Evolutionary conservation across 306 rosid species (phyloP).

Genomic region (Chamaecrista fasciculata): DNA sequence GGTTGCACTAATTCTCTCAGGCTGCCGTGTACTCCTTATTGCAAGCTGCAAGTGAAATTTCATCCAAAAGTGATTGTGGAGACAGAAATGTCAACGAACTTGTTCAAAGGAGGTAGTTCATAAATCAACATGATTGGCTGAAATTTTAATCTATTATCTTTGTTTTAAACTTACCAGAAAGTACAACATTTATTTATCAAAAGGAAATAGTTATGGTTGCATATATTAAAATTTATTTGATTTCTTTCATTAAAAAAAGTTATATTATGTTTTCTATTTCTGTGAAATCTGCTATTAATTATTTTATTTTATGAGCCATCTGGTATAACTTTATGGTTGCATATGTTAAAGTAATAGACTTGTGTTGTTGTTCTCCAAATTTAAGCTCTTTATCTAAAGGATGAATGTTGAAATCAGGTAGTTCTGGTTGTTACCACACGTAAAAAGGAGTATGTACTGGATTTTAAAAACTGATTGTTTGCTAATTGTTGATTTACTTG

Average conservation of each 20-base stretch:
- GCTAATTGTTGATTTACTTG: constrained; percentile 14
- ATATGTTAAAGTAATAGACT: not conserved
- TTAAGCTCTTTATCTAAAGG: constrained; percentile 15
- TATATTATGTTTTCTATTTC: not conserved
- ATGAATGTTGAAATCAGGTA: not conserved
- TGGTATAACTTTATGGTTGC: not conserved
- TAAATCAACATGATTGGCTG: constrained; percentile 28
- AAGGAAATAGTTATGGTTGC: constrained; percentile 19
- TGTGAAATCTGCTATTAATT: constrained; percentile 16
- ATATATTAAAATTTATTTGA: too few species aligned
- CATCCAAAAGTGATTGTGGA: constrained; percentile 65
- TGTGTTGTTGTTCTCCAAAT: constrained; percentile 22
- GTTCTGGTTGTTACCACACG: constrained; percentile 7
- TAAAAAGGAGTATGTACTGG: constrained; percentile 7
- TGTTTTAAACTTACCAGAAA: constrained; percentile 1
- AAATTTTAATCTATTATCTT: constrained; percentile 18
- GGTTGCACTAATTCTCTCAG: constrained; percentile 50
- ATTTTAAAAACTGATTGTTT: constrained; percentile 1
- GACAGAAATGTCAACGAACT: constrained; percentile 68
- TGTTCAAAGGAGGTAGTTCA: constrained; percentile 78
- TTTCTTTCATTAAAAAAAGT: too few species aligned
- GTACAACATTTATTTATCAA: constrained; percentile 14
- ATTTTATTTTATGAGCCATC: constrained; percentile 13
- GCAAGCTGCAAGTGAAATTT: constrained; percentile 88
- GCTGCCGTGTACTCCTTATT: constrained; percentile 82